Evolutionary conservation across 305 asterid species (phyloP).

Genomic region (Salvia sclarea): DNA sequence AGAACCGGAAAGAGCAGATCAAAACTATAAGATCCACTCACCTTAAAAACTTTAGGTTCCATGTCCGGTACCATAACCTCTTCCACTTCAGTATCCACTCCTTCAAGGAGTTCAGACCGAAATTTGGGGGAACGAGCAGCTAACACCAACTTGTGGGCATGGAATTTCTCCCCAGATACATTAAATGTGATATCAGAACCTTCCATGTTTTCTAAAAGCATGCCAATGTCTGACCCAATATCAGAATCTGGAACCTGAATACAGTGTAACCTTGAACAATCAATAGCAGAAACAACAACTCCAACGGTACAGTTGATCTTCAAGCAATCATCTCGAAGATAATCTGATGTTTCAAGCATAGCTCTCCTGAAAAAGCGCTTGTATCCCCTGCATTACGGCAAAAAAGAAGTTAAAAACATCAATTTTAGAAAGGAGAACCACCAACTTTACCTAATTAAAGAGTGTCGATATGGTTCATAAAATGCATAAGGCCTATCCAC

Average conservation of each 20-base stretch:
- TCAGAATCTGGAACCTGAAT: slow-evolving; percentile 88
- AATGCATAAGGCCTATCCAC: neutral
- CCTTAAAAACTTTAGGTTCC: slow-evolving; percentile 91
- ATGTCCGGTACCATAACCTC: slow-evolving; percentile 66
- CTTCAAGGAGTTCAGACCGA: slow-evolving; percentile 59
- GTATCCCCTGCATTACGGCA: slow-evolving; percentile 66
- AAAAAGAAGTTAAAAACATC: neutral
- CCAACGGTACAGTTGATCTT: slow-evolving; percentile 96
- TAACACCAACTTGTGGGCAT: slow-evolving; percentile 86
- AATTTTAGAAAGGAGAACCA: neutral
- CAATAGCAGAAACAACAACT: slow-evolving; percentile 85
- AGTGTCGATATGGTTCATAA: neutral
- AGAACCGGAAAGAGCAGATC: neutral
- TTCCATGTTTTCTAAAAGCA: slow-evolving; percentile 74
- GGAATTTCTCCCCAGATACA: slow-evolving; percentile 75
- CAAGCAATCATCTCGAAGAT: slow-evolving; percentile 94
- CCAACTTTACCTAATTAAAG: neutral
- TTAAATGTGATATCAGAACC: slow-evolving; percentile 77
- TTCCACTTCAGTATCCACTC: slow-evolving; percentile 49
- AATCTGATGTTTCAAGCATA: slow-evolving; percentile 87
- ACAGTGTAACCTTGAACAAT: slow-evolving; percentile 71
- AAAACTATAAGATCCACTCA: slow-evolving; percentile 32
- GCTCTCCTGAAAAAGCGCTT: slow-evolving; percentile 91
- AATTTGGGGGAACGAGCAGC: slow-evolving; percentile 83
- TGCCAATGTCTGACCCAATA: slow-evolving; percentile 79